These are phyloP conservation scores for Cylindrodendrum hubeiense DNA, from an alignment of 2,329 filamentous ascomycete genomes.

Conservation along the genomic window DNA sequence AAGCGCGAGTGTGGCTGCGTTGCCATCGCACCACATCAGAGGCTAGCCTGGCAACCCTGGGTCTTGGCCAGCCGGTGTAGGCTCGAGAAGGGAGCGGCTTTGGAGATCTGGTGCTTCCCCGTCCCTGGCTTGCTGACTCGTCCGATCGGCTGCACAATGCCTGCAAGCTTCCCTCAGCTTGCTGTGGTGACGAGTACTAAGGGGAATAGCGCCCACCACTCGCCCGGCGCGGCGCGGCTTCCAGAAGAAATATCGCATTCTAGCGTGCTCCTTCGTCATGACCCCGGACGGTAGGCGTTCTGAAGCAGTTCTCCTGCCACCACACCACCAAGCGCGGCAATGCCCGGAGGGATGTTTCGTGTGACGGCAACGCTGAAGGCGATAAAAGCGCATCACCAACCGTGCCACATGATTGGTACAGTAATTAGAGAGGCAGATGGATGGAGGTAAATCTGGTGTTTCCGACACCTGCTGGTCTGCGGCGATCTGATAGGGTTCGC, in stretches of 20 bases:
- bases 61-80: conserved; percentile 16
- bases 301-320: conserved; percentile 5
- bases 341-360: conserved; percentile 11
- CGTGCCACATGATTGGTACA: conserved; percentile 10
- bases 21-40: conserved; percentile 34
- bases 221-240: conserved; percentile 27
- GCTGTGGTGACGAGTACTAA: conserved; percentile 16
- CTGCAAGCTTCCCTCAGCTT: conserved; percentile 27
- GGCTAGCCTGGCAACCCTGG: conserved; percentile 13
- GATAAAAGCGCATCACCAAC: conserved; percentile 17
- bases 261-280: conserved; percentile 26
- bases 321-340: conserved; percentile 15
- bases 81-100: conserved; percentile 7
- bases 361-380: conserved; percentile 11
- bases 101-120: conserved; percentile 25
- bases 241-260: conserved; percentile 38
- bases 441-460: neutral
- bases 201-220: conserved; percentile 8
- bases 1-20: conserved; percentile 22
- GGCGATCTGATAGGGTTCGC: neutral
- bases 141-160: conserved; percentile 28
- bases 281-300: conserved; percentile 26
- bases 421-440: neutral
- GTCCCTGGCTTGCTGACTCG: conserved; percentile 20
- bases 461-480: conserved; percentile 9